Conservation (phyloP, 2,329 filamentous ascomycete species). For the Elsinoe ampelina region DNA sequence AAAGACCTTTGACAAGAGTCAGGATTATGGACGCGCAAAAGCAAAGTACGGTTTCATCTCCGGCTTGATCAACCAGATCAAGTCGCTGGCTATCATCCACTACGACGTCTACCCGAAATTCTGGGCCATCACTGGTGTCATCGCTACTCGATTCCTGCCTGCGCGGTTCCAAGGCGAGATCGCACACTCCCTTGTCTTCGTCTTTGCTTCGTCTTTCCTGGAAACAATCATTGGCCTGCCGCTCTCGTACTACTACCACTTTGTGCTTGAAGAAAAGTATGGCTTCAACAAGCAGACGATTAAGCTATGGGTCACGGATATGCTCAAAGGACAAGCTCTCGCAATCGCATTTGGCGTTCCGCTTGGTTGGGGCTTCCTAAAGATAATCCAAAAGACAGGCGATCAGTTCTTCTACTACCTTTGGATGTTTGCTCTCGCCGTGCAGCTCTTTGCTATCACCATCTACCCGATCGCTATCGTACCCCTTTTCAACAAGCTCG, state of each 20-base stretch:
- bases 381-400: constrained; percentile 90
- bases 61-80: constrained; percentile 74
- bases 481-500: constrained; percentile 96
- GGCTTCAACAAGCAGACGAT: constrained; percentile 98
- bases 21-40: constrained; percentile 92
- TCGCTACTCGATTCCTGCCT: constrained; percentile 67
- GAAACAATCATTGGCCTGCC: constrained; percentile 73
- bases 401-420: constrained; percentile 96
- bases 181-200: constrained; percentile 82
- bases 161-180: constrained; percentile 82
- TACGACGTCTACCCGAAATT: constrained; percentile 84
- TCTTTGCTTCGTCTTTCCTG: constrained; percentile 76
- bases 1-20: constrained; percentile 83
- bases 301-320: constrained; percentile 76
- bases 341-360: constrained; percentile 72
- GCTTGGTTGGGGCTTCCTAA: constrained; percentile 81
- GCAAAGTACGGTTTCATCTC: constrained; percentile 77
- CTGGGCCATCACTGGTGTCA: constrained; percentile 70
- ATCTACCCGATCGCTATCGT: constrained; percentile 92
- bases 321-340: constrained; percentile 83
- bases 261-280: constrained; percentile 92
- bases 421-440: constrained; percentile 80
- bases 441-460: constrained; percentile 91
- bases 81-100: constrained; percentile 82
- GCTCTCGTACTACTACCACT: constrained; percentile 81